phyloP scores from a whole-genome alignment of 106 monocot species.

The Phalaenopsis aphrodite region DNA sequence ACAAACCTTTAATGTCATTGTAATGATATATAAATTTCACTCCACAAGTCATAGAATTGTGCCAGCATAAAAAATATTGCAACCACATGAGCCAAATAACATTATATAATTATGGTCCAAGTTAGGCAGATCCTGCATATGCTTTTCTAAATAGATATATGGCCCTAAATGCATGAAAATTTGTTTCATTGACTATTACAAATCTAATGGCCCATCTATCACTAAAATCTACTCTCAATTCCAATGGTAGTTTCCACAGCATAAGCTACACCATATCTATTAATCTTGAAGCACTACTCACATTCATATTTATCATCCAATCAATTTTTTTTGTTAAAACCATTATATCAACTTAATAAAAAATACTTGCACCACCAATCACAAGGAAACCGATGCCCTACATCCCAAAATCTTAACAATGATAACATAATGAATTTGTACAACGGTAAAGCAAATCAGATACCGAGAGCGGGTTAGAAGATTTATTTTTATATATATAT shows the following conservation, averaged over 20 bases:
- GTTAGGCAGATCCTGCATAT: neutral
- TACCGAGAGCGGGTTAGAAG: neutral
- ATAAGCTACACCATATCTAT: neutral
- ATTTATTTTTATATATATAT: neutral
- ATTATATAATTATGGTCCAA: too few relatives aligned
- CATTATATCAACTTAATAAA: neutral
- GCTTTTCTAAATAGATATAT: neutral
- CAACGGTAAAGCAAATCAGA: neutral
- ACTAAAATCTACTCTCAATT: neutral
- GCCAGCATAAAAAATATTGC: neutral
- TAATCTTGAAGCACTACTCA: neutral
- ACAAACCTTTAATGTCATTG: neutral
- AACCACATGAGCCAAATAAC: neutral
- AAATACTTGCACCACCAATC: neutral
- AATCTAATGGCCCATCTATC: neutral
- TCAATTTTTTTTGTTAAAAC: neutral
- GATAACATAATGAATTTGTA: neutral
- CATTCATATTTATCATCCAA: slow-evolving; percentile 3
- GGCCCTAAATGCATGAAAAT: neutral
- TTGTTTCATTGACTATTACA: neutral
- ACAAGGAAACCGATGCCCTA: neutral
- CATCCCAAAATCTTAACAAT: neutral
- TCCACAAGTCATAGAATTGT: neutral
- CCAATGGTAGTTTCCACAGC: neutral
- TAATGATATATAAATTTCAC: neutral